A percentile compares a stretch with the other conserved stretches of the same genome.
phyloP scores from a whole-genome alignment of 345 rosid genomes.

The Aquilaria sinensis region DNA sequence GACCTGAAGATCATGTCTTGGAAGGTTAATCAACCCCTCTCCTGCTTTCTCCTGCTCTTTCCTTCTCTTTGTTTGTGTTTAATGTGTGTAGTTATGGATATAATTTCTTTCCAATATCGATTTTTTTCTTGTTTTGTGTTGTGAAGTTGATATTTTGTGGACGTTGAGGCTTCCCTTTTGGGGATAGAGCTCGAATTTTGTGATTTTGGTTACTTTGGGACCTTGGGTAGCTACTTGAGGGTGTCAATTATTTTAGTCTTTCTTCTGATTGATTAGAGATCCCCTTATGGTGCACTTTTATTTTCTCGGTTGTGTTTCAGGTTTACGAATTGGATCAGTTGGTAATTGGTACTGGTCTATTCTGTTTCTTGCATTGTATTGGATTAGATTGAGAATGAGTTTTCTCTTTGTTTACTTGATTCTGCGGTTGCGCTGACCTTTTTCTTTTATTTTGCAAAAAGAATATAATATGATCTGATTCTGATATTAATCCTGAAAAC shows the following conservation, averaged over 20 bases:
- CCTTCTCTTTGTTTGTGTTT: background rate
- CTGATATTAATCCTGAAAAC: too few relatives aligned
- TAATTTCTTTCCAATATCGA: background rate
- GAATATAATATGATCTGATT: too few relatives aligned
- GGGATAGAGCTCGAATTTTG: too few relatives aligned
- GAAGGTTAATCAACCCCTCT: slow-evolving; percentile 38
- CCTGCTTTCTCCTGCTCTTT: background rate
- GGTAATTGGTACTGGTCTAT: too few relatives aligned
- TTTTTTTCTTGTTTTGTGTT: slow-evolving; percentile 1
- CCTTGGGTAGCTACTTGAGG: background rate
- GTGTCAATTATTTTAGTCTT: slow-evolving; percentile 3
- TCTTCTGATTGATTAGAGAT: slow-evolving; percentile 1
- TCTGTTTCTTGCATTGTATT: too few relatives aligned
- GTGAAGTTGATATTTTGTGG: background rate
- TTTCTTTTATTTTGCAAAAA: background rate
- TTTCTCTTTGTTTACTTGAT: too few relatives aligned
- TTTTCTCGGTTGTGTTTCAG: background rate
- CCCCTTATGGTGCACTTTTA: background rate
- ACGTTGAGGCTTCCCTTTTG: too few relatives aligned
- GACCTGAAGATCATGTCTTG: slow-evolving; percentile 90
- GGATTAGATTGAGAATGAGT: too few relatives aligned
- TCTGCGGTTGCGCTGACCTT: background rate
- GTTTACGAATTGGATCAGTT: too few relatives aligned
- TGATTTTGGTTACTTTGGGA: background rate
- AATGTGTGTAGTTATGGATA: background rate